A percentile compares a stretch with the other conserved stretches of the same genome.
Conservation (phyloP, 2,329 filamentous ascomycete genomes). For the Xylariaceae sp. region DNA sequence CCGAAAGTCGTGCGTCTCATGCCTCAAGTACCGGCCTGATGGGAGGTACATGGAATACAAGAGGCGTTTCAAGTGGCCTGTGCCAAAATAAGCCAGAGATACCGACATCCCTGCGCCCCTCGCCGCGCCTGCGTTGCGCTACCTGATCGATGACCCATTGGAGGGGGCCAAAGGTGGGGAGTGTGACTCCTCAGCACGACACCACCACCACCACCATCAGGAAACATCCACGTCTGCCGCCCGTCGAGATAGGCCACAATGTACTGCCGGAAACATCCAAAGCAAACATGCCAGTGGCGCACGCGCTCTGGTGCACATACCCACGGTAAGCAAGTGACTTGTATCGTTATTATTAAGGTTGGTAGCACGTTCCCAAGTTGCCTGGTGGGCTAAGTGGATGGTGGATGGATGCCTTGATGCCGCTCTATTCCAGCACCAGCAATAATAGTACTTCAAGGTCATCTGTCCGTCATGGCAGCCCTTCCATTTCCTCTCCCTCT, state of each 20-base stretch:
- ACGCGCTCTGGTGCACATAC: background rate
- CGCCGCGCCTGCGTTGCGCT: constrained; percentile 26
- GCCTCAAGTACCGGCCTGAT: constrained; percentile 25
- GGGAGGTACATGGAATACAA: constrained; percentile 17
- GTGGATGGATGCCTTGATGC: constrained; percentile 6
- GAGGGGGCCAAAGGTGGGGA: constrained; percentile 16
- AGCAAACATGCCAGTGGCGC: background rate
- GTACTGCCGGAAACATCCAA: background rate
- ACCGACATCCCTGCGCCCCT: constrained; percentile 23
- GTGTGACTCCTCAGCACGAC: constrained; percentile 29
- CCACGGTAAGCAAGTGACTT: background rate
- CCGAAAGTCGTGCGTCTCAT: constrained; percentile 19
- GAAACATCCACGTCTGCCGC: constrained; percentile 26
- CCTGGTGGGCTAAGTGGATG: constrained; percentile 3
- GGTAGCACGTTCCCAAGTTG: constrained; percentile 5
- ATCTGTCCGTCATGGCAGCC: constrained; percentile 1
- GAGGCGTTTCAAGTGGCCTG: constrained; percentile 16
- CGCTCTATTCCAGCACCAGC: constrained; percentile 3
- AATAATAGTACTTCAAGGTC: constrained; percentile 2
- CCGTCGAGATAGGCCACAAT: background rate
- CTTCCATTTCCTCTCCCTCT: constrained; percentile 1
- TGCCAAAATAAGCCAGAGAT: constrained; percentile 24
- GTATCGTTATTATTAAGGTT: background rate
- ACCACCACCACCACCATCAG: constrained; percentile 16
- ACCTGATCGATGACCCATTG: constrained; percentile 28